Conservation (phyloP, 2,329 filamentous ascomycete genomes). For the Xylaria sp. region DNA sequence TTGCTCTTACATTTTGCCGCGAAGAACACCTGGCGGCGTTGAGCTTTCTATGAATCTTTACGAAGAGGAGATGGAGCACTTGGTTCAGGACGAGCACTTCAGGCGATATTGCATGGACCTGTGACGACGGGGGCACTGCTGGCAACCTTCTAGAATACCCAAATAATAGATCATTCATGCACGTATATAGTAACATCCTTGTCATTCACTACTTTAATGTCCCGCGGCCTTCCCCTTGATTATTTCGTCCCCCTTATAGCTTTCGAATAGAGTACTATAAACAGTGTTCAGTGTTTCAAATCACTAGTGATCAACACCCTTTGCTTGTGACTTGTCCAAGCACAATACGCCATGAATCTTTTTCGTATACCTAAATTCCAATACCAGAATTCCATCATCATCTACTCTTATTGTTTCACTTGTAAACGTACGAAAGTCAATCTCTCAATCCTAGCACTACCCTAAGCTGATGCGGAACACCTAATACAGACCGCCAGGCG, state of each 20-base stretch:
- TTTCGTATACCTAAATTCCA: not conserved
- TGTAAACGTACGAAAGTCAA: not conserved
- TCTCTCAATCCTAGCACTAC: not conserved
- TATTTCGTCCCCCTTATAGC: not conserved
- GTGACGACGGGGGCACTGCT: not conserved
- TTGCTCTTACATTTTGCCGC: conserved; percentile 31
- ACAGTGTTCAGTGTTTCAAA: not conserved
- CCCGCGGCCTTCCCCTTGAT: not conserved
- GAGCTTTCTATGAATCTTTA: conserved; percentile 36
- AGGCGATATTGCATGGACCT: conserved; percentile 7
- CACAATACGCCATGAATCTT: not conserved
- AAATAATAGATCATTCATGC: not conserved
- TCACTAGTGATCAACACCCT: not conserved
- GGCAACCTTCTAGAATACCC: not conserved
- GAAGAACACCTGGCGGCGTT: conserved; percentile 30
- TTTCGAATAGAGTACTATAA: not conserved
- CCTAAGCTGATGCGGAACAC: not conserved
- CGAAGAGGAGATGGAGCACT: conserved; percentile 35
- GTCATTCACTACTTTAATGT: not conserved
- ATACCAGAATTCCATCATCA: not conserved
- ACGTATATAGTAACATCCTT: not conserved
- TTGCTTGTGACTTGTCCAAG: not conserved
- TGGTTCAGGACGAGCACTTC: conserved; percentile 33
- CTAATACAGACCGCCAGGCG: not conserved
- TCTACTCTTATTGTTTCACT: not conserved